phyloP scores from a whole-genome alignment of 2,329 filamentous ascomycete genomes.

The Gaeumannomyces tritici region DNA sequence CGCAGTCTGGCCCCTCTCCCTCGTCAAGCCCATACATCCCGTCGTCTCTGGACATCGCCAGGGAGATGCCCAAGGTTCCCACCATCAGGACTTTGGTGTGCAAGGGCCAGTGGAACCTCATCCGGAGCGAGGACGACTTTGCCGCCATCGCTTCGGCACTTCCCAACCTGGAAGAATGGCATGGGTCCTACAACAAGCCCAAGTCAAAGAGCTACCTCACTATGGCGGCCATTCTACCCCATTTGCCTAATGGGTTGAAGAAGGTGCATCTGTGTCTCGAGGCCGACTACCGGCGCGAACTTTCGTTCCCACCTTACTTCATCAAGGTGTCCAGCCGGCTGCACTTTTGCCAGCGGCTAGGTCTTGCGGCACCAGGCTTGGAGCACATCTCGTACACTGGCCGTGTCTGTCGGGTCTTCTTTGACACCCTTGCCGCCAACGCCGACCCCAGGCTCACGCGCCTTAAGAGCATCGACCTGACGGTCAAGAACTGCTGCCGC shows the following conservation, averaged over 20 bases:
- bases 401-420: conserved; percentile 60
- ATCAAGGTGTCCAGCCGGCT: conserved; percentile 47
- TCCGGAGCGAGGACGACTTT: conserved; percentile 55
- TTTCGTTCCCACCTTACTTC: conserved; percentile 49
- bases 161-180: conserved; percentile 55
- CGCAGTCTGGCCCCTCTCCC: no score
- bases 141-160: conserved; percentile 49
- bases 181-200: conserved; percentile 58
- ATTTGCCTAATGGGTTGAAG: conserved; percentile 46
- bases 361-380: conserved; percentile 41
- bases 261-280: conserved; percentile 61
- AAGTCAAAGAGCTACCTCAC: conserved; percentile 66
- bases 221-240: conserved; percentile 53
- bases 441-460: conserved; percentile 37
- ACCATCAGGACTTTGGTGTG: conserved; percentile 60
- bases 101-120: conserved; percentile 70
- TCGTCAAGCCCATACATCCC: neutral
- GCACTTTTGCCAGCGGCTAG: conserved; percentile 58
- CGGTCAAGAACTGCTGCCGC: conserved; percentile 67
- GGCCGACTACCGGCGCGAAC: conserved; percentile 59
- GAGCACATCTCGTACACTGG: conserved; percentile 66
- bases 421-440: conserved; percentile 44
- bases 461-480: conserved; percentile 59
- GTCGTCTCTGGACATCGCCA: conserved; percentile 5
- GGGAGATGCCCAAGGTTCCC: conserved; percentile 26